Conservation (phyloP, 2,329 filamentous ascomycete genomes). For the Stromatinia cepivora region DNA sequence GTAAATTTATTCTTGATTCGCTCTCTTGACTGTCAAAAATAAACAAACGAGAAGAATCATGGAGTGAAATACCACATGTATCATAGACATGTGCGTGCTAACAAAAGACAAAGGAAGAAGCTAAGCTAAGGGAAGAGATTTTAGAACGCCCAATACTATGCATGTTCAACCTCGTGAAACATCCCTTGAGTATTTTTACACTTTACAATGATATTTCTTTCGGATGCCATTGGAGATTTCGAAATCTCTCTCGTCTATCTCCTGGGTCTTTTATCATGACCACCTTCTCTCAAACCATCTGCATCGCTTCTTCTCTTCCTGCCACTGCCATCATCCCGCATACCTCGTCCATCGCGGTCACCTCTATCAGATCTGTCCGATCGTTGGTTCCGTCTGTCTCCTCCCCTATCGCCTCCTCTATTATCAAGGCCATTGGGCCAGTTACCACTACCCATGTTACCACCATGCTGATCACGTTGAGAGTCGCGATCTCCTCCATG, state of each 20-base stretch:
- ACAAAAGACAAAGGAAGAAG: neutral
- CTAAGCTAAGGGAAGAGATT: neutral
- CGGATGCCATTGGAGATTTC: neutral
- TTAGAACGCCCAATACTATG: constrained; percentile 20
- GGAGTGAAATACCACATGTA: neutral
- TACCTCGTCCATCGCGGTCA: constrained; percentile 35
- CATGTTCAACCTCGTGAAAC: constrained; percentile 6
- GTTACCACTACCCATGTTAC: constrained; percentile 5
- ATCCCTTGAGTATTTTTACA: constrained; percentile 10
- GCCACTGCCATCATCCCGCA: constrained; percentile 30
- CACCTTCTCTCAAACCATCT: constrained; percentile 37
- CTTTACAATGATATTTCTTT: constrained; percentile 6
- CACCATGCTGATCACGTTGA: constrained; percentile 16
- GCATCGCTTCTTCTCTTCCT: constrained; percentile 40
- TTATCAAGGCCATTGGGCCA: constrained; percentile 19
- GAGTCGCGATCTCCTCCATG: constrained; percentile 20
- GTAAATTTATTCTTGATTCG: neutral
- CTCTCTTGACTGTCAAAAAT: neutral
- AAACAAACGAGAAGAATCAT: neutral
- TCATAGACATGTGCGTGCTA: neutral
- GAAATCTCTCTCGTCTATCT: constrained; percentile 27
- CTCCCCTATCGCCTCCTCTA: constrained; percentile 30
- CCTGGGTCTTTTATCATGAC: constrained; percentile 39
- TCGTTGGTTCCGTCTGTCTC: constrained; percentile 30
- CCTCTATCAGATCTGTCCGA: constrained; percentile 25